Evolutionary conservation across 2,329 filamentous ascomycete genomes (phyloP), one percentile per base, ranked within the genome.

Genomic region (Alternaria consortialis): DNA sequence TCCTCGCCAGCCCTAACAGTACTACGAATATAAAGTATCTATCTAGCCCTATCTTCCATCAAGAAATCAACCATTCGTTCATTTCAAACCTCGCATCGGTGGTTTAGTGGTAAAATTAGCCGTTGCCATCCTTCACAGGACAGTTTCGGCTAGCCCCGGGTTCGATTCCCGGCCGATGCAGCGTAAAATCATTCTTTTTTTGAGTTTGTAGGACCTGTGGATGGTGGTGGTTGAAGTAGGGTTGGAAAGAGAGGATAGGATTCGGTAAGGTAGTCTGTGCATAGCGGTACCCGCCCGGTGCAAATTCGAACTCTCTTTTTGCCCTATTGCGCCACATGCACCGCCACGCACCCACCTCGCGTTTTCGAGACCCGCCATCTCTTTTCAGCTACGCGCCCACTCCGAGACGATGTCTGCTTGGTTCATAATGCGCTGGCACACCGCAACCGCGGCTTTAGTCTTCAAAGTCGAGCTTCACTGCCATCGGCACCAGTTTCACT

Each of bases 81-180:
- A 13, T 34, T 27, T n/a, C 17, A 6, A 7, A 23, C 17, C n/a
- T 20, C 12, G 66, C 66, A 69, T 69, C 66, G 66, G 66, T 69
- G 66, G 67, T 69, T 69, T 69, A 69, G 67, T 69, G 67, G 67
- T 69, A 69, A 69, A 69, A 69, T 69, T 69, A 69, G 67, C 67
- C 67, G 67, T 69, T 69, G 67, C 67, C 67, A 69, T 62, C 17
- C 54, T 1, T 13, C 13, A 20, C 12, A 50, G 46, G 29, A 31
- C 48, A 51, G 50, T 51, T 62, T 63, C 67, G 67, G 67, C 67
- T 69, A 69, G 67, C 67, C 67, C 67, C 67, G 67, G 65, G 67
- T 69, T 69, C 67, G 67, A 69, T 69, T 69, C 66, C 63, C 65
- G 65, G 66, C 63, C 66, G 65, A 67, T 69, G 66, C 65, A 67